phyloP scores from a whole-genome alignment of 768 basidiomycete genomes.

The Pulveroboletus sp. region DNA sequence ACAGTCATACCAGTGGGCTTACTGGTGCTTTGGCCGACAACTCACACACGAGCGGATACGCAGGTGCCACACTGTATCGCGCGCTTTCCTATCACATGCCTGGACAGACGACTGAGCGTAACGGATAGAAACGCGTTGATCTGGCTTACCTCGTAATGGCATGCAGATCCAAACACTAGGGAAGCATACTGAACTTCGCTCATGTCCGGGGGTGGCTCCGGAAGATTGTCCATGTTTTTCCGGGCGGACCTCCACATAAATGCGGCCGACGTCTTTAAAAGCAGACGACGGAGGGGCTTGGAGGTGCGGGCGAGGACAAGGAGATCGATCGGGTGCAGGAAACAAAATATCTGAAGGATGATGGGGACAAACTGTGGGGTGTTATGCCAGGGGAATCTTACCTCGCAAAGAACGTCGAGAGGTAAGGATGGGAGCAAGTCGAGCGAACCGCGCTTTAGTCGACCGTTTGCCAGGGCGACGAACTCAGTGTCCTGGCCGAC shows the following conservation, averaged over 20 bases:
- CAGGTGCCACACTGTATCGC: conserved; percentile 30
- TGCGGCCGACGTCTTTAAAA: conserved; percentile 31
- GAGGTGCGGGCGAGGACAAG: conserved; percentile 42
- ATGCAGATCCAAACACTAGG: conserved; percentile 44
- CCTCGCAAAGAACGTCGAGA: conserved; percentile 29
- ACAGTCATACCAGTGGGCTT: conserved; percentile 1
- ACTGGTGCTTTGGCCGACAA: conserved; percentile 26
- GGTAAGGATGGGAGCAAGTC: conserved; percentile 33
- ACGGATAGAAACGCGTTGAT: not conserved
- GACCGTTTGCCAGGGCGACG: not conserved
- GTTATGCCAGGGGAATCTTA: not conserved
- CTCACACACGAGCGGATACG: conserved; percentile 29
- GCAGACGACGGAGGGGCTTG: conserved; percentile 36
- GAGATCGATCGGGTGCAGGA: conserved; percentile 42
- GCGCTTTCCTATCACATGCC: conserved; percentile 24
- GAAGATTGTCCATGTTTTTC: conserved; percentile 36
- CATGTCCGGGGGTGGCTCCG: conserved; percentile 43
- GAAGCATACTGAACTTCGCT: conserved; percentile 47
- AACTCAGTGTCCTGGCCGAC: not conserved
- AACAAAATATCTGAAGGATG: conserved; percentile 37
- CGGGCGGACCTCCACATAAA: conserved; percentile 34
- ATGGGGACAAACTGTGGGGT: not conserved
- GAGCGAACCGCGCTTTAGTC: conserved; percentile 16
- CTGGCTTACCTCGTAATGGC: conserved; percentile 32
- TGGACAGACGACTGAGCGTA: conserved; percentile 4